Evolutionary conservation across 2,329 filamentous ascomycete genomes (phyloP).

Genomic region (Cadophora gregata): DNA sequence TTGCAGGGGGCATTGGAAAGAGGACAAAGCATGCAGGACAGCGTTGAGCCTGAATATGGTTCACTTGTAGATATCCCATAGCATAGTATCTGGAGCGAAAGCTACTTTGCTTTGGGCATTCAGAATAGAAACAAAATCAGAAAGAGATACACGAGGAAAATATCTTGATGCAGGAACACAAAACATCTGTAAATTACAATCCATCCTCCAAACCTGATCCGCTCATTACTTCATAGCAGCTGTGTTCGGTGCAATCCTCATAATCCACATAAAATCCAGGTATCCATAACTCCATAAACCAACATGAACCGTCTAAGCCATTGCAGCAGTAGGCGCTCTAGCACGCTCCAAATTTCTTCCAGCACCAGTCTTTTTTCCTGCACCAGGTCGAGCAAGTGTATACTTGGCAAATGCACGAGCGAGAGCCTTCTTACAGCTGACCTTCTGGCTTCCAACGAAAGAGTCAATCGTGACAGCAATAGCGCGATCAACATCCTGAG

Average conservation of each 20-base stretch:
- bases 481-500: slow-evolving; percentile 91
- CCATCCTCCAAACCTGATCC: neutral
- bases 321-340: slow-evolving; percentile 37
- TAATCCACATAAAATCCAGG: slow-evolving; percentile 28
- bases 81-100: no score
- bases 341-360: slow-evolving; percentile 37
- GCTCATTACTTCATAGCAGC: slow-evolving; percentile 37
- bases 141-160: neutral
- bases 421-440: slow-evolving; percentile 96
- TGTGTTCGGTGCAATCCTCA: slow-evolving; percentile 29
- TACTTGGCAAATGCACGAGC: slow-evolving; percentile 97
- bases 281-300: slow-evolving; percentile 35
- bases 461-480: slow-evolving; percentile 97
- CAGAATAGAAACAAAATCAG: neutral
- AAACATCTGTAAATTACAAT: slow-evolving; percentile 9
- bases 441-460: slow-evolving; percentile 95
- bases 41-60: no score
- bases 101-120: neutral
- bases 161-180: neutral
- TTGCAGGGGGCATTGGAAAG: neutral
- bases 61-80: no score
- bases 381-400: slow-evolving; percentile 55
- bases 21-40: no score
- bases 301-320: slow-evolving; percentile 33
- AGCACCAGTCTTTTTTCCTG: slow-evolving; percentile 38